Base-by-base conservation (phyloP, 495 filamentous ascomycete genomes). In the Polyplosphaeria fusca region DNA sequence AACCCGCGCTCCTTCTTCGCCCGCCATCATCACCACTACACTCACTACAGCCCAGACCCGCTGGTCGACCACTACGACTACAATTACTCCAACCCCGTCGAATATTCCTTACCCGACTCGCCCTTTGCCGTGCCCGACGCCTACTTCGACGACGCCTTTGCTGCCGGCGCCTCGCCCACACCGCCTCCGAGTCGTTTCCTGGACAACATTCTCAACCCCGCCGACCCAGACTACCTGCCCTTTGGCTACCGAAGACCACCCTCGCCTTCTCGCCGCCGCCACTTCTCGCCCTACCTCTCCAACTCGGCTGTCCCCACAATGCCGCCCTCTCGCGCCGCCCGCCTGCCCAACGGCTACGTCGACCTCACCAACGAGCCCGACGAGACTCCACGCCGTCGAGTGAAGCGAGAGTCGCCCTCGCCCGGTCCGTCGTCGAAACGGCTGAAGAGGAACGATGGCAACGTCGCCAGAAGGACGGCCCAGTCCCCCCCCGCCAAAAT, bases 311-410 rank as follows among this genome's bases (percentile, higher is more conserved):
- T 23, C 9, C 16, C 43, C 18, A n/a, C 37, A n/a, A 50, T 55
- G 52, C 13, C 52, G 32, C 18, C 43, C 20, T 4, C 14, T 3
- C 20, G n/a, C 46, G 16, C 58, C 19, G 14, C 56, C 12, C 61
- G 56, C 23, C 56, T 57, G 20, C 57, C 51, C 13, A 54, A 57
- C 41, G 58, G 58, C 42, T 70, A 70, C 51, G 68, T 72, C 26
- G 70, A 72, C 54, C 67, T 72, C 5, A 72, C 70, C 16, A 42
- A 41, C 13, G 63, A 67, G 22, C 52, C 58, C 12, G 58, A 64
- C 42, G 47, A 53, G 16, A 12, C 22, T 64, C 63, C 47, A 52
- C 20, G 5, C 14, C 48, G 32, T 5, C 43, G 22, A 27, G n/a
- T 11, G 16, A 51, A 35, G 42, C 39, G 28, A 25, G 25, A 38